These are phyloP conservation scores for Lignosus rhinocerotis DNA, from an alignment of 1,284 basidiomycete species.

Conservation along the genomic window DNA sequence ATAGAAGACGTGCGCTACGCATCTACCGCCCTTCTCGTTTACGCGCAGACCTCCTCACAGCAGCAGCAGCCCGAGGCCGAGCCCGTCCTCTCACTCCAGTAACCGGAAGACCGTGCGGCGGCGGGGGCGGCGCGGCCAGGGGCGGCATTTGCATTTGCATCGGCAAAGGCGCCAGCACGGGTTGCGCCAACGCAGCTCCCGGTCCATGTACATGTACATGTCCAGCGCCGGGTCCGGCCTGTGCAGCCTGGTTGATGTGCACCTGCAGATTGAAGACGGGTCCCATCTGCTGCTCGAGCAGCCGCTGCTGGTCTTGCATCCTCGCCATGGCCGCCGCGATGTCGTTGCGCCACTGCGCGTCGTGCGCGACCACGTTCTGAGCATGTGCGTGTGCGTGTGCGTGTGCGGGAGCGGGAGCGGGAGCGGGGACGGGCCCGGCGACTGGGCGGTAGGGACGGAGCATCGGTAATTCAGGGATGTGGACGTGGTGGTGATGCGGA, in stretches of 20 bases:
- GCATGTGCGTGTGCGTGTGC: neutral
- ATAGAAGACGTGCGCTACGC: neutral
- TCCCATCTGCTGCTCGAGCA: neutral
- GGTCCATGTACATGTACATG: neutral
- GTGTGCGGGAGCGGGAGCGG: neutral
- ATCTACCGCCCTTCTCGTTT: neutral
- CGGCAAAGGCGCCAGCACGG: neutral
- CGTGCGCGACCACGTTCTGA: neutral
- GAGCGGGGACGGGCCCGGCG: neutral
- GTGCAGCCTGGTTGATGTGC: conserved; percentile 16
- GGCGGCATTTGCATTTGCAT: neutral
- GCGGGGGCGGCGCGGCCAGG: neutral
- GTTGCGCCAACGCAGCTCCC: neutral
- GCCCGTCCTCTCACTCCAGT: too few species aligned
- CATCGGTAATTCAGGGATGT: neutral
- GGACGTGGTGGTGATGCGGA: neutral
- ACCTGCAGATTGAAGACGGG: conserved; percentile 17
- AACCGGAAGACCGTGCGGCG: neutral
- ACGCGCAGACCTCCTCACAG: conserved; percentile 1
- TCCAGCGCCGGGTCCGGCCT: too few species aligned
- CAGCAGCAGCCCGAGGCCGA: too few species aligned
- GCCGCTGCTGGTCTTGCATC: neutral
- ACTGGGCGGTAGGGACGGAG: neutral
- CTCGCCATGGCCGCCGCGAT: neutral
- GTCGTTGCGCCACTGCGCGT: neutral